Evolutionary conservation across 2,329 filamentous ascomycete species (phyloP).

Genomic region (Ceratocystis eucalypticola): DNA sequence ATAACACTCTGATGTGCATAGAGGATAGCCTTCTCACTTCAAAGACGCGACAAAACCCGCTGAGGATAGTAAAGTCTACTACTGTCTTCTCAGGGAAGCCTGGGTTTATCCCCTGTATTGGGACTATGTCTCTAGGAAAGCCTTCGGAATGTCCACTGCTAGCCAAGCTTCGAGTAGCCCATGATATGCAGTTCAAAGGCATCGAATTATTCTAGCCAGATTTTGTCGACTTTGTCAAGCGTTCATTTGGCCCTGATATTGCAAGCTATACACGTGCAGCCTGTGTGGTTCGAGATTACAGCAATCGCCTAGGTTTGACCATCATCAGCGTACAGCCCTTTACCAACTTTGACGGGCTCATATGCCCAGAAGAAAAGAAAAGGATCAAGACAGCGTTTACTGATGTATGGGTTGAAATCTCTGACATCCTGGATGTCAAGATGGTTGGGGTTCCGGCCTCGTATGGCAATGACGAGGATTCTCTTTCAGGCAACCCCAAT

Average conservation of each 20-base stretch:
- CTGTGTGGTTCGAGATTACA: constrained; percentile 7
- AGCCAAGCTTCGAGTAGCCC: constrained; percentile 20
- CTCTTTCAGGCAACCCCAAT: constrained; percentile 9
- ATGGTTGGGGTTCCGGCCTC: constrained; percentile 21
- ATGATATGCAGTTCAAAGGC: constrained; percentile 19
- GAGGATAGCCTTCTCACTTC: background rate
- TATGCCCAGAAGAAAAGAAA: constrained; percentile 2
- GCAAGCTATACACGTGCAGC: constrained; percentile 9
- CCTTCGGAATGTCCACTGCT: constrained; percentile 19
- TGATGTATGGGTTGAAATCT: constrained; percentile 20
- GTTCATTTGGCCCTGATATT: background rate
- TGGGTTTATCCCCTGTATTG: constrained; percentile 20
- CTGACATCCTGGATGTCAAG: constrained; percentile 16
- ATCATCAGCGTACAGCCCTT: constrained; percentile 22
- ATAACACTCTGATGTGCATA: constrained; percentile 1
- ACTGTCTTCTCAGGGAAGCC: background rate
- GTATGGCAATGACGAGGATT: constrained; percentile 14
- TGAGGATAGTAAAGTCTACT: background rate
- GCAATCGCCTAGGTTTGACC: constrained; percentile 16
- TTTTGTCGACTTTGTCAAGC: constrained; percentile 16
- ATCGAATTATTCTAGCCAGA: constrained; percentile 23
- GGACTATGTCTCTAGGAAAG: constrained; percentile 22
- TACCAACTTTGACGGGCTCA: constrained; percentile 20
- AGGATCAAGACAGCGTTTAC: constrained; percentile 13
- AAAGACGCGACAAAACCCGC: background rate